Evolutionary conservation across 2,329 filamentous ascomycete species (phyloP).

Genomic region (Sclerotinia trifoliorum): DNA sequence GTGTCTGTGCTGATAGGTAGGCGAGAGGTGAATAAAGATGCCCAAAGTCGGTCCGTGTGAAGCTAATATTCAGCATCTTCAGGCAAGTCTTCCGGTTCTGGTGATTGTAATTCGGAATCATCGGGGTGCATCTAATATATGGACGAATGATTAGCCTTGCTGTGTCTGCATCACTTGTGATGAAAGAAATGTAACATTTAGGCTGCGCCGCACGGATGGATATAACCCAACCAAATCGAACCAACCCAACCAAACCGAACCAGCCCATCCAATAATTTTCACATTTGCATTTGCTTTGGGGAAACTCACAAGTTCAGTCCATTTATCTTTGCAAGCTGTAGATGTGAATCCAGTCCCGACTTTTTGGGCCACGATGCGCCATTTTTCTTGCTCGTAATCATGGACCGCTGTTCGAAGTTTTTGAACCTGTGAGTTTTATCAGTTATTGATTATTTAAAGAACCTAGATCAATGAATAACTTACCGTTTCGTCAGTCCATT

Average conservation of each 20-base stretch:
- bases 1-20: not conserved
- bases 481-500: constrained; percentile 94
- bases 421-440: constrained; percentile 57
- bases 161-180: not conserved
- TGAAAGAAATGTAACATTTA: constrained; percentile 7
- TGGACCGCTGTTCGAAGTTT: constrained; percentile 74
- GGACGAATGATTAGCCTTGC: constrained; percentile 6
- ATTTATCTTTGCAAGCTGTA: constrained; percentile 72
- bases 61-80: constrained; percentile 9
- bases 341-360: constrained; percentile 88
- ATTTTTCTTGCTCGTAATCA: constrained; percentile 88
- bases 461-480: constrained; percentile 40
- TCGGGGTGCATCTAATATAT: constrained; percentile 9
- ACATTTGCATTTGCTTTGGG: not conserved
- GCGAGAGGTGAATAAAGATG: not conserved
- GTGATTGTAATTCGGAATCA: constrained; percentile 12
- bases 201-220: constrained; percentile 3
- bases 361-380: constrained; percentile 88
- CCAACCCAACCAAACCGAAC: not conserved
- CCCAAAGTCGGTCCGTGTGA: not conserved
- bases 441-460: constrained; percentile 27
- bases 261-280: not conserved
- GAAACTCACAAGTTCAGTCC: constrained; percentile 35
- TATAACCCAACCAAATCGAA: not conserved
- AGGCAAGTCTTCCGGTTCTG: constrained; percentile 4